Conservation (phyloP, 352 stramenopile genomes). For the Globisporangium nagaii region DNA sequence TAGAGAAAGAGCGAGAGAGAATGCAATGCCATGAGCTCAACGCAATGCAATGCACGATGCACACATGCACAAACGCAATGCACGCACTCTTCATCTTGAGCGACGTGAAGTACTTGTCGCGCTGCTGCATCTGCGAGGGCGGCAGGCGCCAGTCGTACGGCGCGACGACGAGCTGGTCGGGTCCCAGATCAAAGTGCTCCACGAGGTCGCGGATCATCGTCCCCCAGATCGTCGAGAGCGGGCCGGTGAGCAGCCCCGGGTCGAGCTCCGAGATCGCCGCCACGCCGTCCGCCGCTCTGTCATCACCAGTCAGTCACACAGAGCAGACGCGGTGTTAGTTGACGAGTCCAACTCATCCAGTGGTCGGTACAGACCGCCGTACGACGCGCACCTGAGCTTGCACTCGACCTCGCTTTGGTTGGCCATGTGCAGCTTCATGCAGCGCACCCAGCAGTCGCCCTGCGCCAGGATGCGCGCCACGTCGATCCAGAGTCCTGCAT, state of each 20-base stretch:
- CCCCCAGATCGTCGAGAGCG: conserved; percentile 69
- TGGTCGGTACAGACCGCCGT: not conserved
- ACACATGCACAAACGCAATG: no score
- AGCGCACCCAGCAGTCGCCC: conserved; percentile 69
- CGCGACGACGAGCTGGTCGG: conserved; percentile 64
- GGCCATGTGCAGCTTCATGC: conserved; percentile 66
- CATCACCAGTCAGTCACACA: not conserved
- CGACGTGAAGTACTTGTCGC: conserved; percentile 68
- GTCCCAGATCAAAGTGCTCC: conserved; percentile 60
- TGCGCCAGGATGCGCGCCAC: conserved; percentile 65
- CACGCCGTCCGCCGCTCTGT: conserved; percentile 47
- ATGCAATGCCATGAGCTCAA: no score
- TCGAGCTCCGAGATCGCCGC: conserved; percentile 68
- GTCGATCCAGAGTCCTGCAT: conserved; percentile 63
- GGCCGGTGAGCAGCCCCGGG: conserved; percentile 65
- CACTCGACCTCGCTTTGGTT: conserved; percentile 69
- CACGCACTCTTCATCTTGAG: conserved; percentile 69
- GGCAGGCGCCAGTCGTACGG: conserved; percentile 82
- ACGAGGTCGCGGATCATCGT: conserved; percentile 60
- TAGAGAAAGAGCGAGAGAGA: conserved; percentile 1
- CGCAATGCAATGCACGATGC: no score
- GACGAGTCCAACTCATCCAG: not conserved
- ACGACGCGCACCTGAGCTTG: conserved; percentile 51
- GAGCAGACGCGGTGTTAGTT: not conserved
- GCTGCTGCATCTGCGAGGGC: conserved; percentile 58